A percentile compares a stretch with the other conserved stretches of the same genome.
phyloP scores from a whole-genome alignment of 306 rosid genomes.

The Trifolium pratense region DNA sequence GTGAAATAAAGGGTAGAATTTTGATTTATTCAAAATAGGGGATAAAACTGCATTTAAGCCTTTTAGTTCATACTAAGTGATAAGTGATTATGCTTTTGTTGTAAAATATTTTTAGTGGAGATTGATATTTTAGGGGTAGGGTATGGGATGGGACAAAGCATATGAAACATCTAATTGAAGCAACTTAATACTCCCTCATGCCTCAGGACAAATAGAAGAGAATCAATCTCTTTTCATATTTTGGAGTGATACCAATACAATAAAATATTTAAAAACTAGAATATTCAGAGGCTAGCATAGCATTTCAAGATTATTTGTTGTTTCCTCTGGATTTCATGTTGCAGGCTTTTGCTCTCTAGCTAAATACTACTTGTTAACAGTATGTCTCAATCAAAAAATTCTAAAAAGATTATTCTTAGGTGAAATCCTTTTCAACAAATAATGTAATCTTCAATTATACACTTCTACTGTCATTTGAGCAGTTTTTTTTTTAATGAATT shows the following conservation, averaged over 20 bases:
- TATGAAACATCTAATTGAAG: constrained; percentile 37
- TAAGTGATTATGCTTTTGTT: background rate
- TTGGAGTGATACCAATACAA: background rate
- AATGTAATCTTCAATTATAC: background rate
- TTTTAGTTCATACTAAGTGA: no score
- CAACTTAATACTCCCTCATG: background rate
- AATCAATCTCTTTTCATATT: background rate
- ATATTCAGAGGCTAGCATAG: background rate
- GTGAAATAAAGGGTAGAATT: no score
- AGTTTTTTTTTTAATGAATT: background rate
- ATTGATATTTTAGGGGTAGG: background rate
- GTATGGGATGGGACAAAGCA: constrained; percentile 30
- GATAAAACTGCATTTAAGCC: no score
- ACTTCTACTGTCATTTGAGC: background rate
- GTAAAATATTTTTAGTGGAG: background rate
- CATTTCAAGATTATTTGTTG: constrained; percentile 37
- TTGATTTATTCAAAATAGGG: no score
- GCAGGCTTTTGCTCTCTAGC: constrained; percentile 33
- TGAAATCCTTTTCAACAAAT: background rate
- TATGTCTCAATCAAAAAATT: constrained; percentile 35
- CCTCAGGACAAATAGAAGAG: background rate
- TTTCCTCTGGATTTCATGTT: constrained; percentile 40
- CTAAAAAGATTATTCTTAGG: background rate
- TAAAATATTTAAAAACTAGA: constrained; percentile 2
- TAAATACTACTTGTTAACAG: constrained; percentile 5